Base-by-base conservation (phyloP, 73 alveolate genomes). In the Paraurostyla sp. region DNA sequence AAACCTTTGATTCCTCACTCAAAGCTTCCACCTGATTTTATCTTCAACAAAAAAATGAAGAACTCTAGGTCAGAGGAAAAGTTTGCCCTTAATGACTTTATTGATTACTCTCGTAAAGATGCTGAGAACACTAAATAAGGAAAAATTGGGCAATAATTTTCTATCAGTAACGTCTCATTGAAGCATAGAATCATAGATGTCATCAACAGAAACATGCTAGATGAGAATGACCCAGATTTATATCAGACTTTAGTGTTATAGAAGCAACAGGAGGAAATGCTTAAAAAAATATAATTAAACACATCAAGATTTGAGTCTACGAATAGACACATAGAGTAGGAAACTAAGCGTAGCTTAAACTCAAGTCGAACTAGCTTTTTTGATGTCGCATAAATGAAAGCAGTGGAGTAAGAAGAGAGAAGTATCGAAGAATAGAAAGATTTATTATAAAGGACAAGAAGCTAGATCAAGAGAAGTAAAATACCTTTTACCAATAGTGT, bases 21-120 rank as follows among this genome's bases (percentile, higher is more conserved):
- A 29, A 60, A 60, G 23, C 49, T 60, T 4, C 78, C 78, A 13
- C 78, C 78, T 9, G 78, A 60, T 7, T 60, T 60, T 23, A 60
- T 30, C 7, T 9, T 60, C n/a, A 60, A 18, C 7, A 60, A 60
- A 32, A 60, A 50, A 60, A 60, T 60, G 78, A 13, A 20, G 7
- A 60, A 50, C 22, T 29, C 22, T 30, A 60, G 32, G 32, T 60
- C 78, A 30, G 45, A 60, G 23, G 78, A 60, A 29, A 60, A 4
- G 50, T 60, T 60, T 60, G 78, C 78, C 13, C 16, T 60, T 18
- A 60, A 60, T 27, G 78, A 60, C 32, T 4, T 60, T 9, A 60
- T 60, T 60, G 78, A 60, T 60, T 60, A 13, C 25, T 60, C 78
- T 29, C 22, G 32, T 9, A 30, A 29, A 27, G 50, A 25, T 25